Percentiles rank a stretch among this genome's conserved stretches.
Conservation (phyloP, 371 early-diverging fungal genomes). For the Choanephora cucurbitarum region DNA sequence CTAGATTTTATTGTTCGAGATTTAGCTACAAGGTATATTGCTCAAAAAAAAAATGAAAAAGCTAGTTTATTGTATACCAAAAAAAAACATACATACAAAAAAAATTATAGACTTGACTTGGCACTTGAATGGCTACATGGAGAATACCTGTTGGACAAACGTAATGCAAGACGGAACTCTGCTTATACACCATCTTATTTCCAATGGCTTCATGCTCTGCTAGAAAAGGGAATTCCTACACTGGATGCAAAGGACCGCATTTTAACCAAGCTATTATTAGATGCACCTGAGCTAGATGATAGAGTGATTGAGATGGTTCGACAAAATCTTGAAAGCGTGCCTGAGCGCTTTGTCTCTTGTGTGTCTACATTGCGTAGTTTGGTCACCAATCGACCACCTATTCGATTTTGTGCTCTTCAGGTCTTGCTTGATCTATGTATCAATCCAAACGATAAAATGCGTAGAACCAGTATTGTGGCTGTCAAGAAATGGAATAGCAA, state of each 20-base stretch:
- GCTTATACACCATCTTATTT: slow-evolving; percentile 33
- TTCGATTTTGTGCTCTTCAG: slow-evolving; percentile 34
- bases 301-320: slow-evolving; percentile 31
- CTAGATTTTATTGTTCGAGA: slow-evolving; percentile 40
- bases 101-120: slow-evolving; percentile 43
- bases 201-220: slow-evolving; percentile 36
- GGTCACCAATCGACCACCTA: slow-evolving; percentile 29
- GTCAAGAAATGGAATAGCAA: slow-evolving; percentile 66
- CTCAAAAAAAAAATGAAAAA: slow-evolving; percentile 4
- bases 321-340: slow-evolving; percentile 30
- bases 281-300: slow-evolving; percentile 43
- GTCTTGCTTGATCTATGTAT: slow-evolving; percentile 42
- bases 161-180: slow-evolving; percentile 6
- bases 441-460: slow-evolving; percentile 39
- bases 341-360: slow-evolving; percentile 45
- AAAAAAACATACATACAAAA: no score
- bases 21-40: slow-evolving; percentile 31
- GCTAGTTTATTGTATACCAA: slow-evolving; percentile 1
- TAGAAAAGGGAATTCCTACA: slow-evolving; percentile 33
- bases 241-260: slow-evolving; percentile 44
- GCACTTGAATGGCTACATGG: slow-evolving; percentile 50
- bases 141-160: slow-evolving; percentile 34
- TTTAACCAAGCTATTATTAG: slow-evolving; percentile 39
- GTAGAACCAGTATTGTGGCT: slow-evolving; percentile 59
- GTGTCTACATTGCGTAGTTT: slow-evolving; percentile 42